Base-by-base conservation (phyloP, 768 basidiomycete genomes). In the Mycena pura region DNA sequence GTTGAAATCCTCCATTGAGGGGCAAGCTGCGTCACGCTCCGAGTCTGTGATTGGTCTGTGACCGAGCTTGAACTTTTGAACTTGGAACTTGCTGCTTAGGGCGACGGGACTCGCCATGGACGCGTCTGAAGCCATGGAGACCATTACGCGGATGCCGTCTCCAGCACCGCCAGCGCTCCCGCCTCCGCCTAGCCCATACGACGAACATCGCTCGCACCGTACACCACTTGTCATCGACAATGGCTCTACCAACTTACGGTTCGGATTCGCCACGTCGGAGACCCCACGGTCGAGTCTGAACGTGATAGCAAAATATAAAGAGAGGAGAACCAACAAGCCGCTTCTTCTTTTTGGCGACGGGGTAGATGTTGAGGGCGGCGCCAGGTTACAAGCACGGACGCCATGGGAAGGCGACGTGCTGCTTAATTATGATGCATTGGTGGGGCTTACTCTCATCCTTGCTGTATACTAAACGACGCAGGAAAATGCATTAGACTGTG, bases 371-470 rank as follows among this genome's bases (percentile, higher is more conserved):
- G 97, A 99, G 72, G 90, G 90, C 38, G 91, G 88, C 11, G 90
- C 93, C 58, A 85, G 90, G 67, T 84, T 86, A 2, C 92, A 92
- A 71, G 82, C 88, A 7, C 88, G 86, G 68, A 87, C 86, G 0
- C 89, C 96, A 53, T 99, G 92, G 90, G 97, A 99, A 72, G 95
- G 94, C 8, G 97, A 99, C 70, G 87, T 97, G 21, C 73, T 98
- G 45, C 82, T 94, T 67, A 95, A 95, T 74, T 92, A 91, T 67
- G 97, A 99, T 76, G 89, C 93, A 24, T 79, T 99, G 83, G 96
- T 98, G 77, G 77, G 92, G 82, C 27, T 22, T 21, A 8, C 43
- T 5, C 51, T 54, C 56, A 3, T 40, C 40, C n/a, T 55, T 19
- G 36, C 14, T 19, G 71, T 47, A 56, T 58, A 36, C 47, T 71